Evolutionary conservation across 192 early-diverging fungal species (phyloP), one percentile per base, ranked within the genome.

Genomic region (Coemansia sp.): DNA sequence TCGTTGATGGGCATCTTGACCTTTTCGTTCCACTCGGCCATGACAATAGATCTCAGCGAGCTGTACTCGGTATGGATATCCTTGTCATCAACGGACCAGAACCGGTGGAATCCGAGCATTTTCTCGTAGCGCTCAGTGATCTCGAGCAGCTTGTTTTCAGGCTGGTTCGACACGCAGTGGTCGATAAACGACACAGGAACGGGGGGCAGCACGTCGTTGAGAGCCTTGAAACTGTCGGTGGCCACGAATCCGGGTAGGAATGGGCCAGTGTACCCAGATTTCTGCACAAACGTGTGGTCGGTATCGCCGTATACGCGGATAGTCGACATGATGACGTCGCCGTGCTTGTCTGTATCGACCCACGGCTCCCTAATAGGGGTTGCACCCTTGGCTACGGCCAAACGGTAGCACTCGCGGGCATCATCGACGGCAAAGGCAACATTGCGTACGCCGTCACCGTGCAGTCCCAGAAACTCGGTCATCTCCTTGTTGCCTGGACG

Each of bases 1-100:
- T 99, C 97, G 76, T 97, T 97, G 82, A 99, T 93, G 59, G 96
- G 96, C 89, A 97, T 95, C 84, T 97, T 97, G 84, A 99, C 88
- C 54, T 79, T 86, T 64, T 97, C 95, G 73, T 89, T 87, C 61
- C 89, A 91, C 67, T 96, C 93, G 39, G 94, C 90, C 96, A 99
- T 96, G 81, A 97, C 95, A 59, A 97, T 94, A 27, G 94, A 96
- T 14, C 94, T 88, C 60, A 97, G 86, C 42, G 96, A 91, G 73
- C 92, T 94, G 87, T 95, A 98, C 70, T 99, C 92, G 42, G 96
- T 95, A 86, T 93, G 90, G 46, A 99, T 94, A 79, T 96, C 92
- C 59, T 86, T 92, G 85, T 99, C 97, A 79, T 99, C 97, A 43
- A 99, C 94, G 42, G 93, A 95, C 95, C 95, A 97, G 91, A 98